Evolutionary conservation across 768 basidiomycete genomes (phyloP), one percentile per base, ranked within the genome.

Genomic region (Infundibulicybe gibba): DNA sequence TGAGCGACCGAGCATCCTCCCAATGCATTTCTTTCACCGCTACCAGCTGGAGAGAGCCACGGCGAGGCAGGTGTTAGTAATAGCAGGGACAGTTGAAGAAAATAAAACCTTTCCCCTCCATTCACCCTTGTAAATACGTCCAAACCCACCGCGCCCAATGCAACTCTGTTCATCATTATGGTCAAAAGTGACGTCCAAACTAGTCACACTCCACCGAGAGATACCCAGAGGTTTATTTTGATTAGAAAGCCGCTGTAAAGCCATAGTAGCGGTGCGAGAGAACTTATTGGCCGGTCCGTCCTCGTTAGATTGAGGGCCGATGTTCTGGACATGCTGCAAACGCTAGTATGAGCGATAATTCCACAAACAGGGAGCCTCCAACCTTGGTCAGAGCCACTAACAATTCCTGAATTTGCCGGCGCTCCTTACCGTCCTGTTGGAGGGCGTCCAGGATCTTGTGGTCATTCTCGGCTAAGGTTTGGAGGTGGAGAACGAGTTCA

Each of bases 1-100:
- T 50, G 13, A 46, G 48, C n/a, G 41, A 31, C 32, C 55, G 44
- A 10, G 51, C 48, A 20, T 57, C 53, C 37, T 49, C 53, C 10
- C 43, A 44, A 33, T 59, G 51, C 57, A 59, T 59, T 41, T 59
- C 57, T 46, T 59, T 59, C 8, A 59, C 53, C 3, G 57, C 57
- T 3, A 59, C 52, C 10, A 54, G 32, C 56, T 58, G 35, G 38
- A 40, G 9, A 19, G 14, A 39, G 16, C 25, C 4, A 25, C 8
- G 25, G 8, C 25, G 25, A 25, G 25, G 17, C 35, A 38, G 10
- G 35, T 38, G 35, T 19, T 19, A 10, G 14, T n/a, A 38, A 14
- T 38, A 32, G 38, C 45, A 14, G 14, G 9, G 10, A 43, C 17
- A 6, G 31, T 15, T 35, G 14, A 43, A 17, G n/a, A 15, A 9